Percentiles rank a stretch among this genome's conserved stretches.
Conservation (phyloP, 257 asterid genomes). For the Solanum paucissectum region DNA sequence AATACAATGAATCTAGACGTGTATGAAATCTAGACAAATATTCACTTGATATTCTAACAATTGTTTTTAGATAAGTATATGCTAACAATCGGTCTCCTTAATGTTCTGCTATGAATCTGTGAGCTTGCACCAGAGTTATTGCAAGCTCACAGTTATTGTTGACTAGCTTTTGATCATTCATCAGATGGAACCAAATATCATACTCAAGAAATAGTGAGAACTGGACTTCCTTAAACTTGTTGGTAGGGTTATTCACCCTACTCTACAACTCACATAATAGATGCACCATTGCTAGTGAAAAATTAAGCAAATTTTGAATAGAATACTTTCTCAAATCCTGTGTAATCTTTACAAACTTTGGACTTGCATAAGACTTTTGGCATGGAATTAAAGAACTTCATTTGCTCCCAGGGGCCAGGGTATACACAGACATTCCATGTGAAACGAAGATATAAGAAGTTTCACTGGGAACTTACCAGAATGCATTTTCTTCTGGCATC, state of each 20-base stretch:
- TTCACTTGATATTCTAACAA: background rate
- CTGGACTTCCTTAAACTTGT: background rate
- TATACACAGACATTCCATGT: background rate
- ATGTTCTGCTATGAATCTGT: background rate
- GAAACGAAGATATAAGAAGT: background rate
- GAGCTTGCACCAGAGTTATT: background rate
- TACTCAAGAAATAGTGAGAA: background rate
- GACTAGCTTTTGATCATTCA: background rate
- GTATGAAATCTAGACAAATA: background rate
- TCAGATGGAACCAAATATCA: background rate
- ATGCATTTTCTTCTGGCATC: constrained; percentile 98
- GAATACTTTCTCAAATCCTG: background rate
- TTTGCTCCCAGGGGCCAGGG: background rate
- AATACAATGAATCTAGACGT: background rate
- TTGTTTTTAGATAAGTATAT: background rate
- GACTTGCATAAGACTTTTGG: background rate
- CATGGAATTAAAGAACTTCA: background rate
- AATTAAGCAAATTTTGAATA: background rate
- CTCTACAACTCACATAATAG: background rate
- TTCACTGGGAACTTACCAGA: constrained; percentile 58
- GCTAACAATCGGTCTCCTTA: background rate
- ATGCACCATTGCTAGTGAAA: background rate
- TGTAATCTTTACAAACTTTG: background rate
- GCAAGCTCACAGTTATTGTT: background rate
- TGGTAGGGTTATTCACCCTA: background rate